These are phyloP conservation scores for Tritrichomonas foetus DNA, from an alignment of 208 protist genomes.

Conservation along the genomic window DNA sequence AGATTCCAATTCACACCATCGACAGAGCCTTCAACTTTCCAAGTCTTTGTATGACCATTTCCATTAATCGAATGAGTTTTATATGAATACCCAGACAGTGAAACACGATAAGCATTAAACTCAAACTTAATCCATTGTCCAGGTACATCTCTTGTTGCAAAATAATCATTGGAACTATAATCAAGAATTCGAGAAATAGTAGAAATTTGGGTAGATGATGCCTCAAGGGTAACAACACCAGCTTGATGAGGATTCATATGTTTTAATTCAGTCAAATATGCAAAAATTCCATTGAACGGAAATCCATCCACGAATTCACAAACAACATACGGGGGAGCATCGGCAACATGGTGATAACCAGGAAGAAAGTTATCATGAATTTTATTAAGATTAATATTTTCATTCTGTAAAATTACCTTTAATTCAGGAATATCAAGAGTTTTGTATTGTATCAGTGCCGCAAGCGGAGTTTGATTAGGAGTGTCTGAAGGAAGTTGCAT, in stretches of 20 bases:
- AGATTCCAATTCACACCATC: background rate
- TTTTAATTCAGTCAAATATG: background rate
- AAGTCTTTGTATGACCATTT: background rate
- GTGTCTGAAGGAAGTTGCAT: background rate
- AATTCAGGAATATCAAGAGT: background rate
- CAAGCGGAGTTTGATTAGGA: background rate
- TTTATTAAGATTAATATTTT: background rate
- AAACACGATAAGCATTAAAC: background rate
- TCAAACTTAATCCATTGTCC: background rate
- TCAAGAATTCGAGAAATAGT: background rate
- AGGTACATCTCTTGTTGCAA: background rate
- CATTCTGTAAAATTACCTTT: background rate
- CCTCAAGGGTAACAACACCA: background rate
- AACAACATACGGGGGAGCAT: background rate
- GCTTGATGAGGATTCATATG: background rate
- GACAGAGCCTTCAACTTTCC: background rate
- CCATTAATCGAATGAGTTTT: constrained; percentile 5
- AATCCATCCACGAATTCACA: background rate
- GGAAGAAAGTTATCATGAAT: background rate
- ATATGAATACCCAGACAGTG: background rate
- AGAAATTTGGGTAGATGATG: background rate
- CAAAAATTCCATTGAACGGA: background rate
- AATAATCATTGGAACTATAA: background rate
- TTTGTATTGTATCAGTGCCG: background rate
- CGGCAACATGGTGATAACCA: background rate